Percentiles rank a stretch among this genome's conserved stretches.
Conservation (phyloP, 148 eudicot species). For the Cornus suecica region DNA sequence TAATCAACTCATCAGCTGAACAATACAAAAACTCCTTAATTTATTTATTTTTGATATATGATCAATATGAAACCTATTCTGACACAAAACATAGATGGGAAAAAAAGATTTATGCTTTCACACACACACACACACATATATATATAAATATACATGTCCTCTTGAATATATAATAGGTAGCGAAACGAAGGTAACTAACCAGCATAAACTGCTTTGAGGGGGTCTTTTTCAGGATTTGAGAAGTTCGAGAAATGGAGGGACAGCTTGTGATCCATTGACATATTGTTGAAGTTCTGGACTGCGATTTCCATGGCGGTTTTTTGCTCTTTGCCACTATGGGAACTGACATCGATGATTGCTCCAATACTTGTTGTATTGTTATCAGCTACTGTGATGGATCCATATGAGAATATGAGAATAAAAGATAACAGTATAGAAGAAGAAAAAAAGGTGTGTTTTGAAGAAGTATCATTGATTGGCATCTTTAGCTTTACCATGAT, state of each 20-base stretch:
- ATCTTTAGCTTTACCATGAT: not conserved
- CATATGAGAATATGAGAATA: not conserved
- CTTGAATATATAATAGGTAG: not conserved
- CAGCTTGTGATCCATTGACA: slow-evolving; percentile 10
- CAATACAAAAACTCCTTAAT: not conserved
- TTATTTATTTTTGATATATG: not conserved
- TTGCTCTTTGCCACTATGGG: slow-evolving; percentile 34
- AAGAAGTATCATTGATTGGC: not conserved
- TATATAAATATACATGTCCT: no score
- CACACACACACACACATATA: no score
- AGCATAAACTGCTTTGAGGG: slow-evolving; percentile 23
- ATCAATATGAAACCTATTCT: no score
- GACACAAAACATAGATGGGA: no score
- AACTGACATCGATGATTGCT: slow-evolving; percentile 17
- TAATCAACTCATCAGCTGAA: slow-evolving; percentile 30
- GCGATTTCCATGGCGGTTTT: slow-evolving; percentile 29
- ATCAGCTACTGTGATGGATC: not conserved
- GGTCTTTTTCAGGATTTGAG: slow-evolving; percentile 9
- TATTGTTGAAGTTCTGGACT: slow-evolving; percentile 24
- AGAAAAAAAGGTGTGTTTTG: not conserved
- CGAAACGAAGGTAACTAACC: not conserved
- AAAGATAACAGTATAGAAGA: not conserved
- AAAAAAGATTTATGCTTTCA: no score
- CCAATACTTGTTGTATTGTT: slow-evolving; percentile 19
- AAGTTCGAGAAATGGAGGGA: slow-evolving; percentile 10